Evolutionary conservation across 208 protist species (phyloP).

Genomic region (Wallacemonas rigidus): DNA sequence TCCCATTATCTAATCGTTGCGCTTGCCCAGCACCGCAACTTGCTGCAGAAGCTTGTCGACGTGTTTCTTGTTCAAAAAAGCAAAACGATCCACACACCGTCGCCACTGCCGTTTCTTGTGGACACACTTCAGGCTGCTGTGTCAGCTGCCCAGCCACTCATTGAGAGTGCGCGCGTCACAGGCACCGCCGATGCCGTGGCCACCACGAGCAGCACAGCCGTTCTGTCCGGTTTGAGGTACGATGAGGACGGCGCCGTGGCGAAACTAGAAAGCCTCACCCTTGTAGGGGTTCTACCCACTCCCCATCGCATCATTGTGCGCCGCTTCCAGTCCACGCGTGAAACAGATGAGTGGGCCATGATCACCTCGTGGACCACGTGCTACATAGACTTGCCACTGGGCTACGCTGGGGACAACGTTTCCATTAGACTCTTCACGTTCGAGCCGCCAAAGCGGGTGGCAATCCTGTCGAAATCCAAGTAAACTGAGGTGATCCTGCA

Average conservation of each 20-base stretch:
- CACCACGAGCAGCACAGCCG: conserved; percentile 7
- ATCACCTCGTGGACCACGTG: conserved; percentile 79
- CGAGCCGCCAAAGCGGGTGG: neutral
- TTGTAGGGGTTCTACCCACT: conserved; percentile 84
- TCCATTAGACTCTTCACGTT: conserved; percentile 77
- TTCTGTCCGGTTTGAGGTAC: conserved; percentile 15
- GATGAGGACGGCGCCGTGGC: conserved; percentile 28
- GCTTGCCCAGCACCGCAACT: conserved; percentile 52
- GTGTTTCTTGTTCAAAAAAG: conserved; percentile 32
- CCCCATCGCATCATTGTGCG: conserved; percentile 79
- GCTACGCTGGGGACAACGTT: conserved; percentile 54
- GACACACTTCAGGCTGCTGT: conserved; percentile 61
- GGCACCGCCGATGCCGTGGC: neutral
- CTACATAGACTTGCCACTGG: conserved; percentile 46
- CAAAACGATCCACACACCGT: conserved; percentile 17
- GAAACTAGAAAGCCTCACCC: conserved; percentile 50
- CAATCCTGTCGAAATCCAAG: neutral
- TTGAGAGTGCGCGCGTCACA: conserved; percentile 10
- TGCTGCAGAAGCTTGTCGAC: conserved; percentile 49
- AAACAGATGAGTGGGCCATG: conserved; percentile 76
- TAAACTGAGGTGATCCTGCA: too few relatives aligned
- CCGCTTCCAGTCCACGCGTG: conserved; percentile 57
- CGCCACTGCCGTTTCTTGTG: conserved; percentile 59
- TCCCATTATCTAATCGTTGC: conserved; percentile 50
- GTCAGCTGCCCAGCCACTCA: conserved; percentile 36